These are phyloP conservation scores for Cadophora sp. DNA, from an alignment of 2,329 filamentous ascomycete genomes.

Conservation along the genomic window DNA sequence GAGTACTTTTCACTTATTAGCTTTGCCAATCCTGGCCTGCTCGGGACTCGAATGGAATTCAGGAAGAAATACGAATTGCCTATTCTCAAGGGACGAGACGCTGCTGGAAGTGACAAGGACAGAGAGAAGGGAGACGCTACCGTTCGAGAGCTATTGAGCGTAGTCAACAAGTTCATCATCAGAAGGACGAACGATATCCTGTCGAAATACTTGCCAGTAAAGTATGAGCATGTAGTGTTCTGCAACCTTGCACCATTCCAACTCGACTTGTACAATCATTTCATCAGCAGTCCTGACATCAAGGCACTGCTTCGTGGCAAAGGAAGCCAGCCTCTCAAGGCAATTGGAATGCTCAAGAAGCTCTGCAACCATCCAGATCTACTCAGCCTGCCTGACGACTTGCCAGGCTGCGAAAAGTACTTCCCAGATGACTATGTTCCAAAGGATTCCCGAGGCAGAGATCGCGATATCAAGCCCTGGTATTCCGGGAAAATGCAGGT, in stretches of 20 bases:
- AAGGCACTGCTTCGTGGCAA: slow-evolving; percentile 91
- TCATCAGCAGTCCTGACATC: slow-evolving; percentile 94
- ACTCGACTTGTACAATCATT: slow-evolving; percentile 92
- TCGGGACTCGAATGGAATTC: slow-evolving; percentile 89
- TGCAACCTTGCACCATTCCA: slow-evolving; percentile 95
- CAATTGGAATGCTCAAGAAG: slow-evolving; percentile 96
- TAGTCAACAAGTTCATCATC: slow-evolving; percentile 99
- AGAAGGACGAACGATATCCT: slow-evolving; percentile 96
- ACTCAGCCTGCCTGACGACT: slow-evolving; percentile 79
- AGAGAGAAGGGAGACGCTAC: slow-evolving; percentile 84
- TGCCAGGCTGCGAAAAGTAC: slow-evolving; percentile 83
- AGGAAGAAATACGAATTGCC: slow-evolving; percentile 93
- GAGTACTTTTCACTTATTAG: slow-evolving; percentile 97
- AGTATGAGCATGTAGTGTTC: slow-evolving; percentile 99
- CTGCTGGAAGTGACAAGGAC: slow-evolving; percentile 84
- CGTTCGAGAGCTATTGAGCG: slow-evolving; percentile 76
- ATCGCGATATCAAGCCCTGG: slow-evolving; percentile 92
- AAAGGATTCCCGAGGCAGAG: slow-evolving; percentile 85
- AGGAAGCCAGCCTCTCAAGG: slow-evolving; percentile 93
- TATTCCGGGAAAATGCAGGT: slow-evolving; percentile 99
- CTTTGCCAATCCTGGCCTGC: slow-evolving; percentile 92
- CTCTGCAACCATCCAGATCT: slow-evolving; percentile 98
- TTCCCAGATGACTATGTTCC: slow-evolving; percentile 89
- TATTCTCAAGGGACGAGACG: slow-evolving; percentile 89
- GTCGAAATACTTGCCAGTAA: slow-evolving; percentile 96